phyloP scores from a whole-genome alignment of 306 rosid species.

The Castanopsis chinensis region DNA sequence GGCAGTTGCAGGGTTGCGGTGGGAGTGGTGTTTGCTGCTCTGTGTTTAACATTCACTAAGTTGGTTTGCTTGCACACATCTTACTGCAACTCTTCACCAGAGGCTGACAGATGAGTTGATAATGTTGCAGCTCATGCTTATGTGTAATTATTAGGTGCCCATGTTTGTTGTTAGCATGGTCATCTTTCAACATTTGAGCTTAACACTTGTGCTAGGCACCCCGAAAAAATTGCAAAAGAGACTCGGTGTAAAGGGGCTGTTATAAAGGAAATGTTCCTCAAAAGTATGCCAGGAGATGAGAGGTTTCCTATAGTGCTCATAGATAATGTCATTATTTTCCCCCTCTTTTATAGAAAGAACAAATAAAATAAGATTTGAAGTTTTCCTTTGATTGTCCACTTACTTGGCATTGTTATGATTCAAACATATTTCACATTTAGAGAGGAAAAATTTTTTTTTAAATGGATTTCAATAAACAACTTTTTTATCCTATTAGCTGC shows the following conservation, averaged over 20 bases:
- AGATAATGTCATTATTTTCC: not conserved
- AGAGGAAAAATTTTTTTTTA: not conserved
- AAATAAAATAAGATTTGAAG: not conserved
- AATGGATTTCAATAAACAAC: not conserved
- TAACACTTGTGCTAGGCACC: not conserved
- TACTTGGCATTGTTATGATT: not conserved
- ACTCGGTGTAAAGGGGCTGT: not conserved
- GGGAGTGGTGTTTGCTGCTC: constrained; percentile 63
- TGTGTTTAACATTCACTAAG: constrained; percentile 87
- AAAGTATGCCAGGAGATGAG: not conserved
- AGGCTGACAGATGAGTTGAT: constrained; percentile 68
- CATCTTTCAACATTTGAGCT: not conserved
- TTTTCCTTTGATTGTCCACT: not conserved
- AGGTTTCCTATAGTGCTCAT: not conserved
- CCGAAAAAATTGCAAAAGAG: not conserved
- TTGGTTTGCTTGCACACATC: constrained; percentile 98
- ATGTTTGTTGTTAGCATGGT: not conserved
- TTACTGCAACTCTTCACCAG: constrained; percentile 98
- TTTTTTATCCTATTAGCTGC: not conserved
- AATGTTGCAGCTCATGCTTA: constrained; percentile 18
- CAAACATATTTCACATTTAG: not conserved
- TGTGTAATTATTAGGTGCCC: not conserved
- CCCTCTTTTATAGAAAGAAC: not conserved
- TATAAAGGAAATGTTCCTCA: not conserved
- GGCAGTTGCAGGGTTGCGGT: constrained; percentile 64